Evolutionary conservation across 495 filamentous ascomycete genomes (phyloP).

Genomic region (Trichocladium uniseriatum): DNA sequence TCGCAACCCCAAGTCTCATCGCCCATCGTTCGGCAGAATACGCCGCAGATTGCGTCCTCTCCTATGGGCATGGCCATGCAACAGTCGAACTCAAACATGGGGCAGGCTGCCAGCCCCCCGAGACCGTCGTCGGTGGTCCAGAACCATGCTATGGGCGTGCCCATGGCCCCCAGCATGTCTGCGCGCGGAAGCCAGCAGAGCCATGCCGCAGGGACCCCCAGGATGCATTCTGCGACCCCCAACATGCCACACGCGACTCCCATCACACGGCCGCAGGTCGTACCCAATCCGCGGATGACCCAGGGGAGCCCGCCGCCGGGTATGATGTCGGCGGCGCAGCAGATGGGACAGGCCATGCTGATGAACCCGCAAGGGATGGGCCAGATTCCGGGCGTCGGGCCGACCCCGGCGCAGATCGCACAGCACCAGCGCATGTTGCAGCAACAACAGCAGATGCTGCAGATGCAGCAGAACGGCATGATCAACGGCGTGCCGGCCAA

Average conservation of each 20-base stretch:
- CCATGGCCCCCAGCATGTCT: slow-evolving; percentile 64
- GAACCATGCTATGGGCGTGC: slow-evolving; percentile 52
- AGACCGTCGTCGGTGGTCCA: slow-evolving; percentile 70
- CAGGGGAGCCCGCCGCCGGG: slow-evolving; percentile 59
- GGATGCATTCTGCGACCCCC: slow-evolving; percentile 70
- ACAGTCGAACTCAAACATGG: slow-evolving; percentile 67
- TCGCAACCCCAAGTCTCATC: slow-evolving; percentile 68
- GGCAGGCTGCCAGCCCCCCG: slow-evolving; percentile 54
- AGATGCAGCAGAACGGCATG: slow-evolving; percentile 31
- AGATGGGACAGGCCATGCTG: slow-evolving; percentile 44
- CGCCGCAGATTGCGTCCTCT: slow-evolving; percentile 68
- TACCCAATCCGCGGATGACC: slow-evolving; percentile 60
- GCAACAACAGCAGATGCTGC: slow-evolving; percentile 31
- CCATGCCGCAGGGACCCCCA: slow-evolving; percentile 66
- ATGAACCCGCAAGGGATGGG: slow-evolving; percentile 39
- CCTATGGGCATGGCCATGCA: slow-evolving; percentile 72
- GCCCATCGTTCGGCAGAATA: slow-evolving; percentile 68
- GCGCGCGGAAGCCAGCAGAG: slow-evolving; percentile 73
- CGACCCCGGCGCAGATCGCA: slow-evolving; percentile 31
- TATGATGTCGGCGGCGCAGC: slow-evolving; percentile 44
- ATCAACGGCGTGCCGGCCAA: slow-evolving; percentile 21
- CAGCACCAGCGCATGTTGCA: slow-evolving; percentile 49
- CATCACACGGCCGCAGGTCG: slow-evolving; percentile 54
- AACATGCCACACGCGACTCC: slow-evolving; percentile 65
- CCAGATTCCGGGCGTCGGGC: slow-evolving; percentile 22